Percentiles rank a stretch among this genome's conserved stretches.
Evolutionary conservation across 139 green algal species (phyloP).

Genomic region (Auxenochlorella pyrenoidosa): DNA sequence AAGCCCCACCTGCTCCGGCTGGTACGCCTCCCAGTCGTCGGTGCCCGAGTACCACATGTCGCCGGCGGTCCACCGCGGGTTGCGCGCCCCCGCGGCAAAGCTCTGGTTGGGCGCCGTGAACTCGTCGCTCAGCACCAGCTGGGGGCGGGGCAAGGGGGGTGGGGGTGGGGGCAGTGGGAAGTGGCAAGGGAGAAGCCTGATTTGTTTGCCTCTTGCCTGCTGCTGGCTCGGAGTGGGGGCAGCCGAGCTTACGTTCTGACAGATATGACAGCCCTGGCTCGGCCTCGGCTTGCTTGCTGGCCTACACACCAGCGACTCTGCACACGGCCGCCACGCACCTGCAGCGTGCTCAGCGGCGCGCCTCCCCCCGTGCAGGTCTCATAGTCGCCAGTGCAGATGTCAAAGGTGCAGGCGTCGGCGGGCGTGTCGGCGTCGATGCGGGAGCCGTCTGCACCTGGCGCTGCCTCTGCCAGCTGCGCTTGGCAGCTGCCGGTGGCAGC

Average conservation of each 20-base stretch:
- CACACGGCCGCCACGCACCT: neutral
- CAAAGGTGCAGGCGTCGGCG: constrained; percentile 33
- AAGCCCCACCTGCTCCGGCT: too few species aligned
- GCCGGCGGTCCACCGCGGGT: constrained; percentile 52
- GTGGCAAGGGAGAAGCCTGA: neutral
- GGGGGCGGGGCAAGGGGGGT: neutral
- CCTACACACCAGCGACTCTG: too few species aligned
- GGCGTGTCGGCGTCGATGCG: constrained; percentile 48
- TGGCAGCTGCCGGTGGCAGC: neutral
- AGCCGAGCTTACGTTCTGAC: too few species aligned
- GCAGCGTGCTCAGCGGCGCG: neutral
- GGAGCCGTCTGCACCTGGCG: neutral
- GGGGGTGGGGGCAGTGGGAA: neutral
- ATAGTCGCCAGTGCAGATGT: constrained; percentile 35
- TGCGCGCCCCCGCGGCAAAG: constrained; percentile 28
- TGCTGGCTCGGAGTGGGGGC: too few species aligned
- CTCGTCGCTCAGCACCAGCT: constrained; percentile 66
- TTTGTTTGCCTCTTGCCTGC: too few species aligned
- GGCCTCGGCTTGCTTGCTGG: too few species aligned
- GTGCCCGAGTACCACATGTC: constrained; percentile 32
- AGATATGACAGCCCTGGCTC: too few species aligned
- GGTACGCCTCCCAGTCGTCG: too few species aligned
- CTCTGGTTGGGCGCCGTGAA: constrained; percentile 45
- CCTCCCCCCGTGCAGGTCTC: neutral
- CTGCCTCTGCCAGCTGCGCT: neutral